Evolutionary conservation across 2,329 filamentous ascomycete species (phyloP).

Genomic region (Aspergillus udagawae): DNA sequence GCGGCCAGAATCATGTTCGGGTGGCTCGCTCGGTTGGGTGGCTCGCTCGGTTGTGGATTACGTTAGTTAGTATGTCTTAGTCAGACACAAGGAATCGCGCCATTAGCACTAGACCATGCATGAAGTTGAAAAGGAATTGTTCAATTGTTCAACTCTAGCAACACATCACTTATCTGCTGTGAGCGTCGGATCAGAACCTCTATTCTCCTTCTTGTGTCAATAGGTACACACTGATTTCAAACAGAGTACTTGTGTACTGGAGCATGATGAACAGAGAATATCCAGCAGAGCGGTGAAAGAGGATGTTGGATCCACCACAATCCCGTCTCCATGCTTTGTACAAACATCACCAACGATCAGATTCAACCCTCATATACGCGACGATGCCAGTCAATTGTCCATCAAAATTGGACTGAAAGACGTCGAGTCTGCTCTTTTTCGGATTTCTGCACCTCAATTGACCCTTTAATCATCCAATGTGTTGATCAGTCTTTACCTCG

Average conservation of each 20-base stretch:
- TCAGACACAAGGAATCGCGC: background rate
- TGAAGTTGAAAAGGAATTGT: background rate
- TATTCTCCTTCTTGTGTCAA: background rate
- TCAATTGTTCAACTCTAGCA: background rate
- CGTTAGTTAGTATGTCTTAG: background rate
- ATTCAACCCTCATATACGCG: background rate
- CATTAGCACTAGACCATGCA: background rate
- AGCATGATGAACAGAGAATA: background rate
- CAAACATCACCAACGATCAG: background rate
- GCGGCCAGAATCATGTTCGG: too few relatives aligned
- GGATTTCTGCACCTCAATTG: background rate
- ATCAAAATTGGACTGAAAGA: background rate
- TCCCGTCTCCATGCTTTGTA: background rate
- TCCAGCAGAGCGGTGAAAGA: background rate
- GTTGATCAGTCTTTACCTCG: background rate
- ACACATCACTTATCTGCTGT: background rate
- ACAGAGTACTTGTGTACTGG: background rate
- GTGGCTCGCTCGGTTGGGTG: too few relatives aligned
- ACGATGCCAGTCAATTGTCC: background rate
- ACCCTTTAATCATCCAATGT: background rate
- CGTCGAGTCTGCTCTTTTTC: background rate
- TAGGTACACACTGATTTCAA: background rate
- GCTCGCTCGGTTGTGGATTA: too few relatives aligned
- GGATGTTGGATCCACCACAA: background rate
- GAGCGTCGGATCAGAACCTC: background rate